Percentiles rank a stretch among this genome's conserved stretches.
Conservation (phyloP, 768 basidiomycete species). For the Nevesoporus exiguus region DNA sequence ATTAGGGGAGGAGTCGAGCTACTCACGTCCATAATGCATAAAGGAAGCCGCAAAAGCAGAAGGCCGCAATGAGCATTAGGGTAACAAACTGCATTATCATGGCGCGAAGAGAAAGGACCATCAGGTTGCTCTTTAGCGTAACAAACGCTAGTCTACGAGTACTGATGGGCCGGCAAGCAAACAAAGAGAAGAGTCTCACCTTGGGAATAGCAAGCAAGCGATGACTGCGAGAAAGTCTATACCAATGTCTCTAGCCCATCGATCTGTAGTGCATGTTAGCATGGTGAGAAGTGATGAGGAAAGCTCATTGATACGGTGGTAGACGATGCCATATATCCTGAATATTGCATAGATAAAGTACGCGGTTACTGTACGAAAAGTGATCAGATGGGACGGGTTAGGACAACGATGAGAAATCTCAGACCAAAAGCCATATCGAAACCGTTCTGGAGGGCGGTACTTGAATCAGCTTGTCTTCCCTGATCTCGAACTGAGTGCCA, state of each 20-base stretch:
- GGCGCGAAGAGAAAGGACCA: conserved; percentile 80
- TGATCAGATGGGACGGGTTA: not conserved
- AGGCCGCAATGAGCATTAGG: conserved; percentile 82
- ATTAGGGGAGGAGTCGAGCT: not conserved
- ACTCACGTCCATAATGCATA: conserved; percentile 94
- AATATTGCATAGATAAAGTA: conserved; percentile 75
- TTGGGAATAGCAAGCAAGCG: conserved; percentile 86
- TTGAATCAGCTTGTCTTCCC: conserved; percentile 15
- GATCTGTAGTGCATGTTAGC: conserved; percentile 36
- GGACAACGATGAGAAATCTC: not conserved
- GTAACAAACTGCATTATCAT: conserved; percentile 89
- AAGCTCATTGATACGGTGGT: conserved; percentile 47
- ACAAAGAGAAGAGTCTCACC: conserved; percentile 40
- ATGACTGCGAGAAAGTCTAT: conserved; percentile 85
- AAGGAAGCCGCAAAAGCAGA: conserved; percentile 89
- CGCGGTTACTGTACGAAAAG: conserved; percentile 55
- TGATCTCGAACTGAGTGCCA: conserved; percentile 9
- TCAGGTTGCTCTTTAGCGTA: conserved; percentile 74
- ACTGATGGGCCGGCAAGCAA: not conserved
- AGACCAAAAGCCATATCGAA: conserved; percentile 90
- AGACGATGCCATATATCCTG: conserved; percentile 70
- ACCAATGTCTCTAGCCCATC: conserved; percentile 67
- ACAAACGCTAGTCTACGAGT: conserved; percentile 83
- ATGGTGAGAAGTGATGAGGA: not conserved
- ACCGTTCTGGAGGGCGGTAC: conserved; percentile 57